A percentile compares a stretch with the other conserved stretches of the same genome.
These are phyloP conservation scores for Populus hybrid DNA, from an alignment of 441 rosid genomes.

Conservation along the genomic window DNA sequence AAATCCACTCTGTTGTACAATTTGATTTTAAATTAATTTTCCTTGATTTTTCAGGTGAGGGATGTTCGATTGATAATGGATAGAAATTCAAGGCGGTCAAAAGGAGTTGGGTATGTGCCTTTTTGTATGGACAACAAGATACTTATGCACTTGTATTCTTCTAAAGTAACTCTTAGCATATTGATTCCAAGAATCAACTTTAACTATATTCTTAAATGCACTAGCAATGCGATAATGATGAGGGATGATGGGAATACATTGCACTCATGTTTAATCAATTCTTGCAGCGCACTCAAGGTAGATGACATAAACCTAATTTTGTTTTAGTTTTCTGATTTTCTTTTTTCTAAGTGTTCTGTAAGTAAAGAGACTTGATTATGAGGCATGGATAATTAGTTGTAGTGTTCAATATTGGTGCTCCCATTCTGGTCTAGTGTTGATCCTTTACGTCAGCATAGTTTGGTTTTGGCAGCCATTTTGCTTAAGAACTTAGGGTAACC, in stretches of 20 bases:
- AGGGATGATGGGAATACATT: constrained; percentile 91
- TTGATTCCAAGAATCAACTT: constrained; percentile 67
- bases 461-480: not conserved
- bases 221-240: constrained; percentile 97
- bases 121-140: constrained; percentile 7
- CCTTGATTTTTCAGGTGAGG: constrained; percentile 61
- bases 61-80: constrained; percentile 95
- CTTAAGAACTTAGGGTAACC: not conserved
- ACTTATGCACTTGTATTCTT: constrained; percentile 34
- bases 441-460: not conserved
- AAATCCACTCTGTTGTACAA: not conserved
- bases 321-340: constrained; percentile 37
- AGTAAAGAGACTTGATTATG: not conserved
- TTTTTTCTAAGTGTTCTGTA: constrained; percentile 26
- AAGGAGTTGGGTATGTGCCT: constrained; percentile 90
- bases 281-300: constrained; percentile 85
- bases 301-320: constrained; percentile 79
- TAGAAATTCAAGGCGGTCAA: constrained; percentile 89
- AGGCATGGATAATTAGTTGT: not conserved
- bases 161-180: constrained; percentile 43
- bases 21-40: constrained; percentile 12
- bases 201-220: constrained; percentile 90
- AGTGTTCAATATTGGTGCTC: not conserved
- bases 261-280: constrained; percentile 94
- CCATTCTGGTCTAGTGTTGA: not conserved